Evolutionary conservation across 495 filamentous ascomycete species (phyloP), one percentile per base, ranked within the genome.

Genomic region (Penicillium pulvis): DNA sequence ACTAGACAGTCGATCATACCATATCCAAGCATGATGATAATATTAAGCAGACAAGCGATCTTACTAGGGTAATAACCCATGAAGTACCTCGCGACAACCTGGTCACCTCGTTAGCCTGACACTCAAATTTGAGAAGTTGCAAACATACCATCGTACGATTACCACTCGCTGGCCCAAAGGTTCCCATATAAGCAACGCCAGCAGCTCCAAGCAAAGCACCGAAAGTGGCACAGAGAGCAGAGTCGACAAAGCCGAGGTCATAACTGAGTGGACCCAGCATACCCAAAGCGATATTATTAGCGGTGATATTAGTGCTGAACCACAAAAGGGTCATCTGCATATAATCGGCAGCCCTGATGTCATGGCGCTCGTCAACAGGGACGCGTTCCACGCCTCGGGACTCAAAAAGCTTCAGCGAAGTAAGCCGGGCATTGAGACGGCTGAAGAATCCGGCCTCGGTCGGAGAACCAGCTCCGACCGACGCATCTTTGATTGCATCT

Each of bases 11-110:
- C 79, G 51, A 90, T 81, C 67, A 88, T 79, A 31, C 79, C 75
- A 60, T 89, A 91, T 0, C 87, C 88, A 30, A 90, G 67, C 71
- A 88, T 79, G 43, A 87, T 79, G 24, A 89, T 79, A 33, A 90
- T 78, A 61, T 90, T 90, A 11, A 91, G 70, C 6, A 89, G 51
- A 31, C 81, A 81, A 23, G 82, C 78, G 5, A 90, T 63, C 66
- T 88, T 90, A 47, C 81, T 79, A 0, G 87, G 87, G 75, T 82
- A 90, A 73, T 86, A 90, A 19, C 88, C 88, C 82, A 90, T 88
- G 51, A 83, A 81, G 64, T 84, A 91, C 20, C 87, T 79, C 2
- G 83, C 76, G 46, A 88, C 75, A 26, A 90, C 81, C 83, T 85
- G 55, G 20, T 17, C 30, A 26, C 1, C 41, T 47, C 26, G 20